A percentile compares a stretch with the other conserved stretches of the same genome.
phyloP scores from a whole-genome alignment of 2,329 filamentous ascomycete genomes.

The Botrytis elliptica region DNA sequence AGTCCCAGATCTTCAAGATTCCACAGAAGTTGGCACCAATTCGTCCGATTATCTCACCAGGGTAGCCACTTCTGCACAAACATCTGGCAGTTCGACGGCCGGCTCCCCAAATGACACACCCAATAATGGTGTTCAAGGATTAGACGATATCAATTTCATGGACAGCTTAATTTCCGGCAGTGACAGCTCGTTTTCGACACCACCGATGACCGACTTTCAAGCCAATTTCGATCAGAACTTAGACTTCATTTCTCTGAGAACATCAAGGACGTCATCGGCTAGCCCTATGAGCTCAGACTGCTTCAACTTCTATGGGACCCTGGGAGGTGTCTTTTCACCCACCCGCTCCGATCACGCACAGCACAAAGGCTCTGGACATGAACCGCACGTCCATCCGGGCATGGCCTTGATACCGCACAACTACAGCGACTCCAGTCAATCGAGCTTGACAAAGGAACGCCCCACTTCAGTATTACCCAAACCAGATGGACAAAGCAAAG shows the following conservation, averaged over 20 bases:
- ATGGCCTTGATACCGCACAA: background rate
- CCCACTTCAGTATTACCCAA: background rate
- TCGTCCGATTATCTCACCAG: background rate
- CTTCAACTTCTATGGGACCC: background rate
- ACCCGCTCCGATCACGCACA: background rate
- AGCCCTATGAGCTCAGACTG: background rate
- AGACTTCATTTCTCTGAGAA: background rate
- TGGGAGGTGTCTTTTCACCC: background rate
- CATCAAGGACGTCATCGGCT: background rate
- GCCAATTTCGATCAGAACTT: background rate
- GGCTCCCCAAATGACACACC: background rate
- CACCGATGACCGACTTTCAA: background rate
- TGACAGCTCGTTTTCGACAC: background rate
- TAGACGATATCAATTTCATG: background rate
- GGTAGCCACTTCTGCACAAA: background rate
- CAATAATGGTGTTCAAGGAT: background rate
- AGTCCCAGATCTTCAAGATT: background rate
- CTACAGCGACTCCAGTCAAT: background rate
- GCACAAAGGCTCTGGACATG: background rate
- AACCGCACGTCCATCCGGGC: background rate
- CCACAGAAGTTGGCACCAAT: background rate
- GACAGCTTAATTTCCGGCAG: background rate
- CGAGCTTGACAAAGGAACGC: background rate
- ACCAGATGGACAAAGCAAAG: background rate
- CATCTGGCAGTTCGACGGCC: background rate